phyloP scores from a whole-genome alignment of 2,329 filamentous ascomycete species.

The Pestalotiopsis fici region DNA sequence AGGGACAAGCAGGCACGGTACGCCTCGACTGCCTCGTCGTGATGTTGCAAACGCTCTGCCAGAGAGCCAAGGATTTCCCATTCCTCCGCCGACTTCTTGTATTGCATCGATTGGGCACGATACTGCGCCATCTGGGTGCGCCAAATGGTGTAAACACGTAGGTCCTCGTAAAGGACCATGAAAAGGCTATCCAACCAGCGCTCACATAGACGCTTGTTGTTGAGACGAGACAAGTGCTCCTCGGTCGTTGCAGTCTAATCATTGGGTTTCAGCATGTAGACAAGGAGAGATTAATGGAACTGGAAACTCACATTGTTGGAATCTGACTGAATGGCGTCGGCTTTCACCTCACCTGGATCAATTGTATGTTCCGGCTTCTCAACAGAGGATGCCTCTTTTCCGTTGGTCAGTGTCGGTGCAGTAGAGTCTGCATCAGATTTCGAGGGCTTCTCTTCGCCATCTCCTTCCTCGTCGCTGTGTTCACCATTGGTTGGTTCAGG shows the following conservation, averaged over 20 bases:
- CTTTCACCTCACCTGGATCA: constrained; percentile 75
- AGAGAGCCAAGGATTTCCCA: constrained; percentile 97
- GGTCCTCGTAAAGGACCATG: constrained; percentile 98
- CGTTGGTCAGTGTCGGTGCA: constrained; percentile 37
- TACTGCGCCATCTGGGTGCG: constrained; percentile 97
- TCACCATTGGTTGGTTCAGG: constrained; percentile 59
- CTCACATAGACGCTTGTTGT: constrained; percentile 96
- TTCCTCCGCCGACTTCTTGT: constrained; percentile 95
- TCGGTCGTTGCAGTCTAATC: constrained; percentile 63
- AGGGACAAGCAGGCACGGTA: constrained; percentile 86
- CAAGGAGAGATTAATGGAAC: background rate
- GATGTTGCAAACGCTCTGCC: constrained; percentile 89
- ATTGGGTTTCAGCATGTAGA: background rate
- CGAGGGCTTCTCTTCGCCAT: constrained; percentile 27
- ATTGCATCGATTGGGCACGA: constrained; percentile 88
- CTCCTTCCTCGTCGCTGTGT: constrained; percentile 25
- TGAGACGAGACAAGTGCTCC: constrained; percentile 82
- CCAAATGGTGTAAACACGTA: constrained; percentile 99
- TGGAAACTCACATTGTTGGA: constrained; percentile 18
- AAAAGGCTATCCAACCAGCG: constrained; percentile 98
- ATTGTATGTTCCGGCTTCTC: constrained; percentile 82
- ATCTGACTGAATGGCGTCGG: constrained; percentile 47
- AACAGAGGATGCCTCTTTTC: constrained; percentile 44
- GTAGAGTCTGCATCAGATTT: constrained; percentile 31
- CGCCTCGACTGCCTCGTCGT: constrained; percentile 88